A percentile compares a stretch with the other conserved stretches of the same genome.
phyloP scores from a whole-genome alignment of 2,329 filamentous ascomycete genomes.

The Verticillium tricorpus region DNA sequence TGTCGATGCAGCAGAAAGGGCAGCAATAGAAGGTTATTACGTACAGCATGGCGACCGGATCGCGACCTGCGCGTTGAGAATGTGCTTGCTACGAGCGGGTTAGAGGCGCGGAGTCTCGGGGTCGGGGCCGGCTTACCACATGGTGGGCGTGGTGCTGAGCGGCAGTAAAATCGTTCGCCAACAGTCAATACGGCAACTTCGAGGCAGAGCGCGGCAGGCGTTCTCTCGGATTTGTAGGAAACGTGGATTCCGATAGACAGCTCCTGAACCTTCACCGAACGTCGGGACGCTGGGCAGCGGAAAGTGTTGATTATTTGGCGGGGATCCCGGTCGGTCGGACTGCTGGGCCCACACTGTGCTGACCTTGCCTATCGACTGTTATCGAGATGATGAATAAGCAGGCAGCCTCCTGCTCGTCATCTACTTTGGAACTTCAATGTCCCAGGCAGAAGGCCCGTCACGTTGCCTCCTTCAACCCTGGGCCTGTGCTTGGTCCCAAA shows the following conservation, averaged over 20 bases:
- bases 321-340: neutral
- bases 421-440: neutral
- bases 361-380: neutral
- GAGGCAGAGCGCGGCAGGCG: neutral
- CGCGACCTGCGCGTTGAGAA: constrained; percentile 95
- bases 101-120: constrained; percentile 3
- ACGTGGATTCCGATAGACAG: neutral
- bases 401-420: neutral
- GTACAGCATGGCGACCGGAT: constrained; percentile 95
- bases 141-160: constrained; percentile 11
- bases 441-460: neutral
- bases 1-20: neutral
- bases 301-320: neutral
- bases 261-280: neutral
- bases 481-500: neutral
- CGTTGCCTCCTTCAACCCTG: neutral
- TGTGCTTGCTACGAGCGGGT: constrained; percentile 70
- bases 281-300: neutral
- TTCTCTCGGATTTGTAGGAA: neutral
- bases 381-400: neutral
- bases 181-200: neutral
- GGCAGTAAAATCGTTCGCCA: neutral
- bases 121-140: constrained; percentile 29
- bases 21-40: constrained; percentile 22
- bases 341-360: neutral